These are phyloP conservation scores for Talaromyces sp. DNA, from an alignment of 2,329 filamentous ascomycete species.

Conservation along the genomic window DNA sequence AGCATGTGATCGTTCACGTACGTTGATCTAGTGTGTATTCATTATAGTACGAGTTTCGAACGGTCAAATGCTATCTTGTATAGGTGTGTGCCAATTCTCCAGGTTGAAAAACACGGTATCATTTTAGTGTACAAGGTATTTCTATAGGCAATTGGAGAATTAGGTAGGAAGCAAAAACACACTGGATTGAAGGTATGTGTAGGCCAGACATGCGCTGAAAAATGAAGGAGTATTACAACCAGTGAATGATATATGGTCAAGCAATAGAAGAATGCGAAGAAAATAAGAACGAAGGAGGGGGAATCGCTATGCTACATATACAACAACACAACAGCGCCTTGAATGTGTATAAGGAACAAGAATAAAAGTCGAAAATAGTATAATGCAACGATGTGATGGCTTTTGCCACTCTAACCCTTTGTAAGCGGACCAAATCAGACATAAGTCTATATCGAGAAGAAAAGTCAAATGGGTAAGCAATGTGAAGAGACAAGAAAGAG, in stretches of 20 bases:
- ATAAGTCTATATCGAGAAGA: neutral
- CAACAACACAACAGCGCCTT: neutral
- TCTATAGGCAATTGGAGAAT: neutral
- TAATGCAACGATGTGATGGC: neutral
- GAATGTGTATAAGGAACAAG: neutral
- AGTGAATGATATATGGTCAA: neutral
- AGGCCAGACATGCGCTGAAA: neutral
- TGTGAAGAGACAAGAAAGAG: neutral
- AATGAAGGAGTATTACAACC: neutral
- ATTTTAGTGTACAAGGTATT: neutral
- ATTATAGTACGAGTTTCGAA: neutral
- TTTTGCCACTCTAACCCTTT: neutral
- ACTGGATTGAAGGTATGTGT: neutral
- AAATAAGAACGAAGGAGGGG: neutral
- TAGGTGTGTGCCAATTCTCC: neutral
- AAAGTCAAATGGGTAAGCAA: neutral
- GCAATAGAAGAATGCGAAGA: neutral
- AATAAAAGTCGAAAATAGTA: neutral
- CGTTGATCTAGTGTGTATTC: neutral
- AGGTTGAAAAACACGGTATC: neutral
- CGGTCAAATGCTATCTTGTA: neutral
- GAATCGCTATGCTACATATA: slow-evolving; percentile 7
- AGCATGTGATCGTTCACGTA: neutral
- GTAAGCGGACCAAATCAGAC: neutral
- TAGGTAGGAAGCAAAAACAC: neutral